These are phyloP conservation scores for Neostapfia colusana DNA, from an alignment of 176 grass and related monocot species.

Conservation along the genomic window DNA sequence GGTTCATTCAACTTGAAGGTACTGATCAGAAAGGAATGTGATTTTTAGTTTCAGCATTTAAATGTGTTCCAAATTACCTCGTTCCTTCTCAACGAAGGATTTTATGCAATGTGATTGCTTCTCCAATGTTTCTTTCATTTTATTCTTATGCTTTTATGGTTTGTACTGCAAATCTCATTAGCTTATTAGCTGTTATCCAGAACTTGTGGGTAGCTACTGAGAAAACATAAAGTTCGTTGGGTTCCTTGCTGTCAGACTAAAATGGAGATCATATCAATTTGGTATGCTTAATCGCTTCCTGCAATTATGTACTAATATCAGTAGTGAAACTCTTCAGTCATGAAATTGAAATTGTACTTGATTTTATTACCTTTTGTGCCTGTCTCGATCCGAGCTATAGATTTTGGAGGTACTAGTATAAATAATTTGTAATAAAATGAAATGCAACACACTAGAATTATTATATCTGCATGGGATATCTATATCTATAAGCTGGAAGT, in stretches of 20 bases:
- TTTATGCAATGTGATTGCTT: neutral
- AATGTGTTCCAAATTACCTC: neutral
- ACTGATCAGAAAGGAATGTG: too few species aligned
- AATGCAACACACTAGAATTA: neutral
- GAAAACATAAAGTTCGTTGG: neutral
- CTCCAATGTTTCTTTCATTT: neutral
- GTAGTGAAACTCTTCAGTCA: neutral
- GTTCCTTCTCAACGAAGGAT: neutral
- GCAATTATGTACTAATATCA: neutral
- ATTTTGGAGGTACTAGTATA: neutral
- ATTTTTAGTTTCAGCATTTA: neutral
- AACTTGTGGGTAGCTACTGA: neutral
- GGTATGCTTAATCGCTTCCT: too few species aligned
- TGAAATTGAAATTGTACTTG: neutral
- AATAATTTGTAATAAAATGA: neutral
- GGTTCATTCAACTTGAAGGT: too few species aligned
- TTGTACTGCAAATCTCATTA: too few species aligned
- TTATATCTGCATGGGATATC: neutral
- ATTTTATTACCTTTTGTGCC: neutral
- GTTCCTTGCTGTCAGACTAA: neutral
- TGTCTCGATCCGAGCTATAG: neutral
- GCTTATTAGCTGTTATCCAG: too few species aligned
- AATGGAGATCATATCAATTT: neutral
- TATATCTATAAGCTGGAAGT: neutral
- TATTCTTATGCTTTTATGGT: too few species aligned